These are phyloP conservation scores for Colletotrichum zoysiae DNA, from an alignment of 2,329 filamentous ascomycete species.

Conservation along the genomic window DNA sequence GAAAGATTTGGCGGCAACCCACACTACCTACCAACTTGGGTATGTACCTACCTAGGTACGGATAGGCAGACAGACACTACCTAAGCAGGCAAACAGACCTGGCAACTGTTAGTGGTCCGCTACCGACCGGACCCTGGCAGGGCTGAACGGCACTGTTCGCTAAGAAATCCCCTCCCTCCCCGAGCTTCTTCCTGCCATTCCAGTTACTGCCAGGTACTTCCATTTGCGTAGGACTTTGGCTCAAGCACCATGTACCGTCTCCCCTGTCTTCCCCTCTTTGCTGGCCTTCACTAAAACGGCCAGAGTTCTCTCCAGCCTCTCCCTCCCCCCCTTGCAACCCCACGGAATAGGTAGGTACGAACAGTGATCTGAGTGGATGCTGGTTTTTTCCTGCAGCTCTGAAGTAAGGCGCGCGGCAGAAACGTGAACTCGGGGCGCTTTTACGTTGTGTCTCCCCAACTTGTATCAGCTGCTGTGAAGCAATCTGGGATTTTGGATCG, in stretches of 20 bases:
- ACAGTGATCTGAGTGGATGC: conserved; percentile 8
- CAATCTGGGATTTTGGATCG: background rate
- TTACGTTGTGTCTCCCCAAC: background rate
- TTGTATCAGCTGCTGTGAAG: conserved; percentile 16
- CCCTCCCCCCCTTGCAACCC: conserved; percentile 31
- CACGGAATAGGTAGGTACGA: conserved; percentile 25
- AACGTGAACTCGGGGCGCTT: background rate
- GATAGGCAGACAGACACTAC: background rate
- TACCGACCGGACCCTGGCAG: conserved; percentile 41
- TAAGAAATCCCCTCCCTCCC: conserved; percentile 19
- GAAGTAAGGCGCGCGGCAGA: conserved; percentile 29
- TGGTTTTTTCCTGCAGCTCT: conserved; percentile 18
- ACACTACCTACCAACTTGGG: conserved; percentile 4
- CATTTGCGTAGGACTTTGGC: conserved; percentile 4
- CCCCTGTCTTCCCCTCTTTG: conserved; percentile 33
- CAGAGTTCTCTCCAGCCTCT: conserved; percentile 19
- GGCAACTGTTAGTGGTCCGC: conserved; percentile 11
- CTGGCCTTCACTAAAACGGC: conserved; percentile 29
- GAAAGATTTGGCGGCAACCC: conserved; percentile 39
- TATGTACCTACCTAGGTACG: background rate
- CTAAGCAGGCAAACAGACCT: too few species aligned
- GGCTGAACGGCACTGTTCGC: conserved; percentile 37
- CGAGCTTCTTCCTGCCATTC: conserved; percentile 28
- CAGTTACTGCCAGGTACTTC: conserved; percentile 34
- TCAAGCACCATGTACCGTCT: conserved; percentile 5